These are phyloP conservation scores for Claviceps paspali DNA, from an alignment of 2,329 filamentous ascomycete species.

Conservation along the genomic window DNA sequence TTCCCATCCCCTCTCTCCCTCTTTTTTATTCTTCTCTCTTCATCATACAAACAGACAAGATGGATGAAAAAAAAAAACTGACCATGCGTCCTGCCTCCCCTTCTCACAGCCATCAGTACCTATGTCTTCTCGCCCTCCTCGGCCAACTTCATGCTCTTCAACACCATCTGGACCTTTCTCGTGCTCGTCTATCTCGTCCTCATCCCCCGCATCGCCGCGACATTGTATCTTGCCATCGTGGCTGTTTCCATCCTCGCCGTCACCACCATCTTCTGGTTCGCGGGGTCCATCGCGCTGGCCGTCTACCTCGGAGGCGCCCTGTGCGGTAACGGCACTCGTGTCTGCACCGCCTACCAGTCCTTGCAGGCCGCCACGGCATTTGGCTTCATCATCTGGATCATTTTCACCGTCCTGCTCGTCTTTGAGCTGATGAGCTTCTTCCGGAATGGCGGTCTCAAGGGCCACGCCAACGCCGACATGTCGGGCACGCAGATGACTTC, in stretches of 20 bases:
- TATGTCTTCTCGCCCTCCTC: conserved; percentile 44
- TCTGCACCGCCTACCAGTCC: conserved; percentile 33
- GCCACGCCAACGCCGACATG: conserved; percentile 15
- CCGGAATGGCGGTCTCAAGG: conserved; percentile 10
- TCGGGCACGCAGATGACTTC: conserved; percentile 6
- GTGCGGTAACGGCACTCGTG: conserved; percentile 37
- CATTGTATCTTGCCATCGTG: conserved; percentile 46
- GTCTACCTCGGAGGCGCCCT: conserved; percentile 42
- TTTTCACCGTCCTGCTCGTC: conserved; percentile 31
- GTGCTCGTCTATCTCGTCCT: conserved; percentile 55
- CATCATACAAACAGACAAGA: background rate
- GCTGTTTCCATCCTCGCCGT: conserved; percentile 54
- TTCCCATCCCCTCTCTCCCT: background rate
- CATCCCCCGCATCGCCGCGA: conserved; percentile 45
- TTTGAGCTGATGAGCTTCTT: conserved; percentile 30
- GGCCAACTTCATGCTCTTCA: conserved; percentile 69
- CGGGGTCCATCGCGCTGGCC: conserved; percentile 65
- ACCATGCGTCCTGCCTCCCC: background rate
- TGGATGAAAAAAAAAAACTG: background rate
- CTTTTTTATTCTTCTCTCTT: background rate
- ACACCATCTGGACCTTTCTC: conserved; percentile 59
- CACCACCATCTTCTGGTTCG: conserved; percentile 82
- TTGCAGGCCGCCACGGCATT: conserved; percentile 51
- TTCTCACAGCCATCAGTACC: conserved; percentile 7
- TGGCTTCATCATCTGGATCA: conserved; percentile 46